Conservation (phyloP, 2,329 filamentous ascomycete species). For the Penicillium sp. region DNA sequence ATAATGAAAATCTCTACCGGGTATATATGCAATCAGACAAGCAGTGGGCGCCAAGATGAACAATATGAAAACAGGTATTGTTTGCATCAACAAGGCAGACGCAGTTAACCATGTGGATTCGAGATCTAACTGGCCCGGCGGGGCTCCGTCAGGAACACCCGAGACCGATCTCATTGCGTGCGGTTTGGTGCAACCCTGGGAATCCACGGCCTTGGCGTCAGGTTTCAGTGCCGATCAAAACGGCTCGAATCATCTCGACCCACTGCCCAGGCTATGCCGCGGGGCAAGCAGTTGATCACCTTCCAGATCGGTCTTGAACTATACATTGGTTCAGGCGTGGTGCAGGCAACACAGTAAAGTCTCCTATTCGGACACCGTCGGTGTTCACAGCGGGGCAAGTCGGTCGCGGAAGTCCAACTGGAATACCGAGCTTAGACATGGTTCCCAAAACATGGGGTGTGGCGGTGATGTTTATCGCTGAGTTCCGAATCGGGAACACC, state of each 20-base stretch:
- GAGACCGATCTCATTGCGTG: slow-evolving; percentile 11
- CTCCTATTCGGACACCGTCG: not conserved
- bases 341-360: not conserved
- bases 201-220: not conserved
- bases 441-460: not conserved
- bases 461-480: not conserved
- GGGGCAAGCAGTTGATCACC: not conserved
- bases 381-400: not conserved
- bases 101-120: slow-evolving; percentile 8
- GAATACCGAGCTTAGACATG: not conserved
- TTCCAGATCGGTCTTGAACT: not conserved
- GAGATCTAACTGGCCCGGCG: not conserved
- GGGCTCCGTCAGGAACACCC: not conserved
- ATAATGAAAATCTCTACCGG: not conserved
- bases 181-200: not conserved
- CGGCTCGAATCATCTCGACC: not conserved
- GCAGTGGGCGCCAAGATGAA: slow-evolving; percentile 4
- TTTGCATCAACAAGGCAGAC: slow-evolving; percentile 11
- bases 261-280: not conserved
- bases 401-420: not conserved
- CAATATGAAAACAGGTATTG: slow-evolving; percentile 5
- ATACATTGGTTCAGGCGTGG: not conserved
- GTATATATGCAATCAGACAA: slow-evolving; percentile 15
- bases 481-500: slow-evolving; percentile 4
- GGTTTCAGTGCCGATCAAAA: not conserved